Evolutionary conservation across 768 basidiomycete genomes (phyloP).

Genomic region (Galerina sulciceps): DNA sequence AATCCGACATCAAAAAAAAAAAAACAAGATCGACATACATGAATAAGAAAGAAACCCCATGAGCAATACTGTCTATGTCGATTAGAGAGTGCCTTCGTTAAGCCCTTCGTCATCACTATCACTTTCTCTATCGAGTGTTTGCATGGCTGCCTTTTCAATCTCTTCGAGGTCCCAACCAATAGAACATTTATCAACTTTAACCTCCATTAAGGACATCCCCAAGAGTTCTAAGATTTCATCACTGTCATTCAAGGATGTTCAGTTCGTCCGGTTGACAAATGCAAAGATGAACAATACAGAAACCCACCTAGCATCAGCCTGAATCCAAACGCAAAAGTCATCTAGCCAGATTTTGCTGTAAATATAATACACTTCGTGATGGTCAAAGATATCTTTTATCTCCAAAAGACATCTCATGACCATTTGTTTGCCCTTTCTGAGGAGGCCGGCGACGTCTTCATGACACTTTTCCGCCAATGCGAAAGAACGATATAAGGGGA

Average conservation of each 20-base stretch:
- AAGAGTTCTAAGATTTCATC: slow-evolving; percentile 58
- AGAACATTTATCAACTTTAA: slow-evolving; percentile 52
- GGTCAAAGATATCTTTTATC: slow-evolving; percentile 75
- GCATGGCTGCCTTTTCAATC: slow-evolving; percentile 60
- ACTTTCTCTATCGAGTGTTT: slow-evolving; percentile 37
- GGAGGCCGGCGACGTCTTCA: slow-evolving; percentile 60
- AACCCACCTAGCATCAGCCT: slow-evolving; percentile 70
- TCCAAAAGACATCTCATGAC: slow-evolving; percentile 71
- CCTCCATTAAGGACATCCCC: slow-evolving; percentile 40
- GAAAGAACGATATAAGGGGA: slow-evolving; percentile 83
- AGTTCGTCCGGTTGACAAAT: slow-evolving; percentile 1
- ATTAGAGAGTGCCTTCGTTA: not conserved
- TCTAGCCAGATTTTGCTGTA: slow-evolving; percentile 88
- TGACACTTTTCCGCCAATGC: slow-evolving; percentile 71
- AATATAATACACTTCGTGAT: slow-evolving; percentile 87
- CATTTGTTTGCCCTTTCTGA: slow-evolving; percentile 63
- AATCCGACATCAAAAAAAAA: not conserved
- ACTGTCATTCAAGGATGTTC: slow-evolving; percentile 37
- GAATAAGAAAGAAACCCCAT: too few species aligned
- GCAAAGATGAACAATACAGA: not conserved
- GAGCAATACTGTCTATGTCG: too few species aligned
- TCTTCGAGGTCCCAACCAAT: slow-evolving; percentile 76
- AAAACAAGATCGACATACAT: too few species aligned
- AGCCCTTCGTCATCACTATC: slow-evolving; percentile 75
- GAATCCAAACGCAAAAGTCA: slow-evolving; percentile 84